Conservation (phyloP, 2,329 filamentous ascomycete genomes). For the Neonectria neomacrospora region DNA sequence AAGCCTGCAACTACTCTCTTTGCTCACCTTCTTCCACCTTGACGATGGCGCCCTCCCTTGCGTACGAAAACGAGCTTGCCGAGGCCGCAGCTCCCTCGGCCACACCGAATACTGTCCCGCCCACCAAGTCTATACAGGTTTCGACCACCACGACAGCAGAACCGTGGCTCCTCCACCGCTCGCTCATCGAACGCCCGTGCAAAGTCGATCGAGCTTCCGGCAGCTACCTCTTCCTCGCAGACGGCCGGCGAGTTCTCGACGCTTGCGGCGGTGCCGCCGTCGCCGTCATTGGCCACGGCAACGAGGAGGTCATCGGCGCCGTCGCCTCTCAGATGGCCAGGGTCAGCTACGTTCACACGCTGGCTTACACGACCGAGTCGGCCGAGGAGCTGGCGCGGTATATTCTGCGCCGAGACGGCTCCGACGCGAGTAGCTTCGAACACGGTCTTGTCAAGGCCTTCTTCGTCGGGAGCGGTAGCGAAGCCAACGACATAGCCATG, state of each 20-base stretch:
- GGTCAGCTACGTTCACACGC: slow-evolving; percentile 58
- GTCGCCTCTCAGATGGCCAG: slow-evolving; percentile 68
- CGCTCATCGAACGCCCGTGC: slow-evolving; percentile 43
- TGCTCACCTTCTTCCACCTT: too few species aligned
- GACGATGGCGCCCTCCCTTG: too few species aligned
- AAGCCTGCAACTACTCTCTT: too few species aligned
- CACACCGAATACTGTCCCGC: not conserved
- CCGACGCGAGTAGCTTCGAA: too few species aligned
- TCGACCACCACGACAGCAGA: not conserved
- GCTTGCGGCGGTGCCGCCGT: slow-evolving; percentile 76
- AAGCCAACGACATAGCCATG: slow-evolving; percentile 60
- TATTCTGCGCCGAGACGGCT: too few species aligned
- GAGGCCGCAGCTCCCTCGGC: too few species aligned
- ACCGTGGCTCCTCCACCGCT: slow-evolving; percentile 48
- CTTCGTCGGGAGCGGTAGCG: slow-evolving; percentile 48
- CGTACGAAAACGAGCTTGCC: too few species aligned
- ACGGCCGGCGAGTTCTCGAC: slow-evolving; percentile 67
- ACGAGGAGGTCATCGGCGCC: slow-evolving; percentile 68
- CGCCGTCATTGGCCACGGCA: slow-evolving; percentile 69
- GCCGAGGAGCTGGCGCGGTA: slow-evolving; percentile 48
- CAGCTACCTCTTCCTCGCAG: slow-evolving; percentile 48
- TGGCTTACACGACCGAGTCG: slow-evolving; percentile 61
- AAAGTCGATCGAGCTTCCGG: slow-evolving; percentile 57
- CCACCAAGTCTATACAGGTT: not conserved
- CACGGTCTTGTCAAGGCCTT: slow-evolving; percentile 52